These are phyloP conservation scores for Pachysolen tannophilus DNA, from an alignment of 805 yeast species.

Conservation along the genomic window DNA sequence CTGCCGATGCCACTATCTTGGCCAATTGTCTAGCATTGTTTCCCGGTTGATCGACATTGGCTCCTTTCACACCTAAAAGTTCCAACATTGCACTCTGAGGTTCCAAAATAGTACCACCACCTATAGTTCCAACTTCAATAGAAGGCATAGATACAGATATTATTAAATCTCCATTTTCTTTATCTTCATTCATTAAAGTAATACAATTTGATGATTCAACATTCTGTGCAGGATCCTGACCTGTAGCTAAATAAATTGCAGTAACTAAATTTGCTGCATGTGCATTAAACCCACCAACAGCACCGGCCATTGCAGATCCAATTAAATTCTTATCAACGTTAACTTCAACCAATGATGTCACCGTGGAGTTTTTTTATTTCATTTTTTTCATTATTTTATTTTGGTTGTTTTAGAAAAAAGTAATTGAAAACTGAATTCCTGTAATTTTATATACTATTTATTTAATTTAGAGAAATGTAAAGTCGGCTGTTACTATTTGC, in stretches of 20 bases:
- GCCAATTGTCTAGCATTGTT: slow-evolving; percentile 92
- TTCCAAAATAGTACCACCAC: slow-evolving; percentile 96
- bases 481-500: no score
- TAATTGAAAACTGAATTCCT: no score
- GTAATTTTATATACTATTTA: no score
- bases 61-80: slow-evolving; percentile 89
- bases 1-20: slow-evolving; percentile 86
- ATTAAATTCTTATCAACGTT: slow-evolving; percentile 84
- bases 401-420: no score
- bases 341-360: slow-evolving; percentile 83
- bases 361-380: neutral
- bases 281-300: slow-evolving; percentile 96
- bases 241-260: slow-evolving; percentile 89
- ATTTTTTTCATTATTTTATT: neutral
- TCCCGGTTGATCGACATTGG: slow-evolving; percentile 91
- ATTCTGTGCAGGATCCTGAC: slow-evolving; percentile 99
- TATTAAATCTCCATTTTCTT: slow-evolving; percentile 65
- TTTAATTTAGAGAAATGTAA: no score
- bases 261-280: slow-evolving; percentile 97
- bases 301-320: slow-evolving; percentile 98
- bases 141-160: slow-evolving; percentile 99
- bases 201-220: slow-evolving; percentile 97
- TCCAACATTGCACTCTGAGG: slow-evolving; percentile 97
- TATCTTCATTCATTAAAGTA: slow-evolving; percentile 78
- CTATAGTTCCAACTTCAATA: slow-evolving; percentile 97